A percentile compares a stretch with the other conserved stretches of the same genome.
Conservation (phyloP, 495 filamentous ascomycete species). For the Trypethelium eluteriae region DNA sequence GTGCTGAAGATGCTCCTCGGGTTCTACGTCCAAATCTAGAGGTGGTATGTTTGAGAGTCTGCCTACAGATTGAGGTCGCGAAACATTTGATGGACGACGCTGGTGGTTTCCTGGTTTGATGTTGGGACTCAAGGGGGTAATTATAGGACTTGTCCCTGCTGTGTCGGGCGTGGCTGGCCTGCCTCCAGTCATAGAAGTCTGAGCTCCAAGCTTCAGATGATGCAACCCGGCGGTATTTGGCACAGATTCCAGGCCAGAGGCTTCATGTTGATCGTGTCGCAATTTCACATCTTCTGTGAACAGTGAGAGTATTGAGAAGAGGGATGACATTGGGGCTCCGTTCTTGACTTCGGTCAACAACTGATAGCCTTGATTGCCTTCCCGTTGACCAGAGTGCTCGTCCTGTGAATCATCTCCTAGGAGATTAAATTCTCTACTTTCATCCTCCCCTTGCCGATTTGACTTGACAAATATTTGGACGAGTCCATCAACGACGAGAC, state of each 20-base stretch:
- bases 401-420: conserved; percentile 44
- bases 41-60: conserved; percentile 55
- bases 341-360: conserved; percentile 96
- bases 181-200: neutral
- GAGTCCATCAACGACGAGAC: conserved; percentile 89
- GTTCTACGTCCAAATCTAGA: conserved; percentile 44
- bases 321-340: conserved; percentile 93
- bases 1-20: conserved; percentile 12
- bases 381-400: conserved; percentile 54
- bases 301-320: conserved; percentile 92
- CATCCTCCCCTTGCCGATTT: conserved; percentile 47
- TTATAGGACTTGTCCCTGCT: conserved; percentile 18
- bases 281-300: conserved; percentile 93
- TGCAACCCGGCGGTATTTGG: neutral
- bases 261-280: conserved; percentile 48
- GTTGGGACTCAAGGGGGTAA: neutral
- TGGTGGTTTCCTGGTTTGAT: conserved; percentile 9
- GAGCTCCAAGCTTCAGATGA: neutral
- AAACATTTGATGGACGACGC: conserved; percentile 22
- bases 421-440: conserved; percentile 29
- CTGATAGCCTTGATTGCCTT: conserved; percentile 73
- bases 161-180: conserved; percentile 21
- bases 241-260: neutral
- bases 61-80: conserved; percentile 24
- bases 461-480: conserved; percentile 99